A percentile compares a stretch with the other conserved stretches of the same genome.
These are phyloP conservation scores for Monilinia vaccinii-corymbosi DNA, from an alignment of 2,329 filamentous ascomycete genomes.

Conservation along the genomic window DNA sequence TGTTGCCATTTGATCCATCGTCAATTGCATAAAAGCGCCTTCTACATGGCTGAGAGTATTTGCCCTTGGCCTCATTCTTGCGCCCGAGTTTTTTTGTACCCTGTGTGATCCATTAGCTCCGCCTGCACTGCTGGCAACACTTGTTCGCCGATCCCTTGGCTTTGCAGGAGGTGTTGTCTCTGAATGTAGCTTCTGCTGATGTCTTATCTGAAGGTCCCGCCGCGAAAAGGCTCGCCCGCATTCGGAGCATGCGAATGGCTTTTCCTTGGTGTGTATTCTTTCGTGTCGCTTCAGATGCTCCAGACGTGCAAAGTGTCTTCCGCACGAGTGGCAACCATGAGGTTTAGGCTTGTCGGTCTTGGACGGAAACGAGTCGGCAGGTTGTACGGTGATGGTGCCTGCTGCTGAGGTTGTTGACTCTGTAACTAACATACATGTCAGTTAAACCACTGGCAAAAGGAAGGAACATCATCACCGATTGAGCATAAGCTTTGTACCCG, in stretches of 20 bases:
- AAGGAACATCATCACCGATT: neutral
- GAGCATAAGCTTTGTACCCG: neutral
- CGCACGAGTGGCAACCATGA: conserved; percentile 86
- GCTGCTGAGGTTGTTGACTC: conserved; percentile 10
- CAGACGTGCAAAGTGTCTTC: conserved; percentile 83
- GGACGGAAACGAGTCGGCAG: conserved; percentile 47
- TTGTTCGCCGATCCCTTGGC: conserved; percentile 83
- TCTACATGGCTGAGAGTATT: conserved; percentile 97
- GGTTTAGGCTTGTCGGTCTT: conserved; percentile 97
- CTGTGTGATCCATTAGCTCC: conserved; percentile 53
- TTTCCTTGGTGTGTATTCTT: conserved; percentile 93
- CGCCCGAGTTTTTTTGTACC: conserved; percentile 88
- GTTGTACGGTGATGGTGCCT: conserved; percentile 17
- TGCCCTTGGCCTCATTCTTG: conserved; percentile 79
- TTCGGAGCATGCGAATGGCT: conserved; percentile 95
- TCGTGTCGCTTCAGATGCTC: conserved; percentile 98
- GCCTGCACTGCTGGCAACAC: conserved; percentile 62
- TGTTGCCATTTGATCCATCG: conserved; percentile 38
- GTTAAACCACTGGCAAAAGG: neutral
- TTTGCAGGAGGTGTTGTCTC: conserved; percentile 80
- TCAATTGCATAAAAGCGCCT: conserved; percentile 62
- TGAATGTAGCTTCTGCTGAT: conserved; percentile 98
- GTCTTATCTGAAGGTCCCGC: conserved; percentile 80
- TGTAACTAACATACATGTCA: neutral
- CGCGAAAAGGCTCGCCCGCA: conserved; percentile 92